A percentile compares a stretch with the other conserved stretches of the same genome.
These are phyloP conservation scores for Blepharisma japonicum DNA, from an alignment of 73 alveolate genomes.

Conservation along the genomic window DNA sequence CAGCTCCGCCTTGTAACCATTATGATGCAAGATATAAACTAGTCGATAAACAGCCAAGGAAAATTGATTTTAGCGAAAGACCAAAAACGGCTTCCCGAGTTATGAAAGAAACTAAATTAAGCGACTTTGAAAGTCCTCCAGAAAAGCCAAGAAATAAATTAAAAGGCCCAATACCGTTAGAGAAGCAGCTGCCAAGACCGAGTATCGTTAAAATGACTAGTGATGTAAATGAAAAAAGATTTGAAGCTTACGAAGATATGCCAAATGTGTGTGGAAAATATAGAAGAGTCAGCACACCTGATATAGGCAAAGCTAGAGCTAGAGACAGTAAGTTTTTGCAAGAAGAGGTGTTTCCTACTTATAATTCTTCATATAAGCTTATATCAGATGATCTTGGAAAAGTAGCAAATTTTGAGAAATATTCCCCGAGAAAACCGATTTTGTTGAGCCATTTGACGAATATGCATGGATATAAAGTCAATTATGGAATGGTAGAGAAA, in stretches of 20 bases:
- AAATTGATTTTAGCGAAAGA: background rate
- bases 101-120: background rate
- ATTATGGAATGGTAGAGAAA: background rate
- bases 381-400: background rate
- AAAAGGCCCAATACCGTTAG: background rate
- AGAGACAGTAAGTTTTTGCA: background rate
- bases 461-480: background rate
- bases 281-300: slow-evolving; percentile 1
- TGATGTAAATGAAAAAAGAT: slow-evolving; percentile 25
- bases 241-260: background rate
- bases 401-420: background rate
- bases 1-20: slow-evolving; percentile 4
- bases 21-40: background rate
- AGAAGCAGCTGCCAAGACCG: slow-evolving; percentile 20
- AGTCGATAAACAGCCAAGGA: background rate
- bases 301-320: background rate
- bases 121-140: background rate
- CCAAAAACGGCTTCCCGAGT: background rate
- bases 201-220: background rate
- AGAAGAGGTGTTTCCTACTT: background rate
- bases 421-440: background rate
- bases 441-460: background rate
- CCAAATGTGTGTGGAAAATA: background rate
- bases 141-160: background rate
- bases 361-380: background rate